Percentiles rank a stretch among this genome's conserved stretches.
Conservation (phyloP, 805 yeast genomes). For the Lachancea dasiensis region DNA sequence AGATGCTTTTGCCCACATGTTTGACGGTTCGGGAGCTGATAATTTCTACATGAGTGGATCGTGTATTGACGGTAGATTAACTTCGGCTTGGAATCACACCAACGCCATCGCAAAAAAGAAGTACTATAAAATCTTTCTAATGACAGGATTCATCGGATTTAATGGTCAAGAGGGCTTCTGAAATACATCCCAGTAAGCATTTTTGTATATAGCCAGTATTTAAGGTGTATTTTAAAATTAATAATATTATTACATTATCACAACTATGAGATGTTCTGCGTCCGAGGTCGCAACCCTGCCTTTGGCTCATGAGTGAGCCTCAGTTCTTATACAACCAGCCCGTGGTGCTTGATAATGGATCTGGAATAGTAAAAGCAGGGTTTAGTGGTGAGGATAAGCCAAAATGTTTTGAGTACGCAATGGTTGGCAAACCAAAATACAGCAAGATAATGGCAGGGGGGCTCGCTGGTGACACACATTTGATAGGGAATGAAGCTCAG, state of each 20-base stretch:
- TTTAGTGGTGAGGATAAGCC: constrained; percentile 92
- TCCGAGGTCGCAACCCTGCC: neutral
- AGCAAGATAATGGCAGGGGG: constrained; percentile 72
- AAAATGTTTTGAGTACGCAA: constrained; percentile 51
- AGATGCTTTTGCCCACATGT: constrained; percentile 41
- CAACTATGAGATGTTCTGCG: neutral
- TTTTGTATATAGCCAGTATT: neutral
- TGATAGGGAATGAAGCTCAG: constrained; percentile 68
- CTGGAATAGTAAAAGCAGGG: constrained; percentile 81
- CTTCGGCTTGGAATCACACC: constrained; percentile 81
- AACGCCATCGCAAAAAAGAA: constrained; percentile 60
- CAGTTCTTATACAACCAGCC: constrained; percentile 55
- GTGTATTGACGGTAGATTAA: constrained; percentile 76
- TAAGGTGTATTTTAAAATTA: too few species aligned
- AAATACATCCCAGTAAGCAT: neutral
- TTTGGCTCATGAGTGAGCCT: constrained; percentile 7
- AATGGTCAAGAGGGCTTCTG: constrained; percentile 64
- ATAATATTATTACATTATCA: neutral
- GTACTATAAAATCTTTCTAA: constrained; percentile 54
- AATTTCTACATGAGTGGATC: constrained; percentile 80
- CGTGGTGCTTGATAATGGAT: constrained; percentile 75
- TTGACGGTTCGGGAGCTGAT: constrained; percentile 81
- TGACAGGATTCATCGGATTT: constrained; percentile 70
- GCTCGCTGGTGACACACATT: constrained; percentile 56
- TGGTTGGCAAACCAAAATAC: constrained; percentile 81